Evolutionary conservation across 768 basidiomycete genomes (phyloP), one percentile per base, ranked within the genome.

Genomic region (Lactifluus subvellereus): DNA sequence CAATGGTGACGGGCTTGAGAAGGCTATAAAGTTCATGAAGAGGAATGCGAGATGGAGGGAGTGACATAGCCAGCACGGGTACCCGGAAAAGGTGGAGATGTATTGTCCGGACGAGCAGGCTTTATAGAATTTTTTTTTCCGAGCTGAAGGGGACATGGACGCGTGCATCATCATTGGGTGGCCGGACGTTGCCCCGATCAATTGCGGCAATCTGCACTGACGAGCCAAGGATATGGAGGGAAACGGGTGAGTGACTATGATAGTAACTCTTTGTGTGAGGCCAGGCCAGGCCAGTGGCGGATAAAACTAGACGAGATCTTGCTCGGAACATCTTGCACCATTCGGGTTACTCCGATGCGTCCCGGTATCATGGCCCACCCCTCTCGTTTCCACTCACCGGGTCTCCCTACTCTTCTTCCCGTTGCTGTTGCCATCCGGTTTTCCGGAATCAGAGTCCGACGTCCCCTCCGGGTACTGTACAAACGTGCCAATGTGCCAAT

Each of bases 1-100:
- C 75, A 62, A 84, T 70, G 40, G 84, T 83, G 67, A 88, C 78
- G 53, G 83, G 82, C 27, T 75, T 72, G 38, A 92, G 79, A 6
- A 80, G 78, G 32, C 72, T 71, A 70, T 82, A 82, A 42, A 91
- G 81, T 22, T 76, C 71, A 22, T 74, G 67, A 51, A 80, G 73
- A 60, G 84, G 73, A 49, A 82, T 75, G 57, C 75, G 70, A 60
- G 74, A 69, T 59, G 75, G 76, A 22, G 73, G 67, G 58, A 33
- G 9, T 22, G 69, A 62, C 72, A 61, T 42, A 35, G 54, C n/a
- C 33, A 61, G 38, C 51, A 54, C 64, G 59, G 61, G 48, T 3
- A 51, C 10, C 7, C 43, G 45, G 20, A 59, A 35, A 42, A 53
- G 38, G 54, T 53, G 20, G 40, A 6, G 47, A 48, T 4, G 6